Conservation (phyloP, 257 asterid species). For the Thymus mandschuricus region DNA sequence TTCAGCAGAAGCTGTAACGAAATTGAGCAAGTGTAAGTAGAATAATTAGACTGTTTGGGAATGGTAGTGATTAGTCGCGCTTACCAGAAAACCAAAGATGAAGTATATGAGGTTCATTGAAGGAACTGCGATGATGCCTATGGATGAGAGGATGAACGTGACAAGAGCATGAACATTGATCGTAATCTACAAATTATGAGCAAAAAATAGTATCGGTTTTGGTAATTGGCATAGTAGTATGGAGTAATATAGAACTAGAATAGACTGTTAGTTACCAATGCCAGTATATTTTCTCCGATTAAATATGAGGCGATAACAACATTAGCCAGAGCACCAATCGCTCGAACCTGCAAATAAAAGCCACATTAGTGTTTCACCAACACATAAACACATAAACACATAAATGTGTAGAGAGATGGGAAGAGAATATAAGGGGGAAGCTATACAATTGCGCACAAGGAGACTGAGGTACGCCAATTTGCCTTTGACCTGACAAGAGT, state of each 20-base stretch:
- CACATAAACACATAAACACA: constrained; percentile 16
- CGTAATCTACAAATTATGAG: constrained; percentile 59
- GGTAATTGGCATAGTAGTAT: neutral
- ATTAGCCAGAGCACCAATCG: constrained; percentile 79
- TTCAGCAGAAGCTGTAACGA: constrained; percentile 81
- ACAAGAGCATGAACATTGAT: constrained; percentile 80
- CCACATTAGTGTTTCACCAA: constrained; percentile 7
- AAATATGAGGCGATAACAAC: constrained; percentile 80
- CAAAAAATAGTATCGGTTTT: neutral
- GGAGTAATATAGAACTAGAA: neutral
- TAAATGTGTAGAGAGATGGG: constrained; percentile 15
- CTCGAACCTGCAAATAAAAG: constrained; percentile 73
- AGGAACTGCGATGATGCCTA: constrained; percentile 73
- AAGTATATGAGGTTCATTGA: constrained; percentile 74
- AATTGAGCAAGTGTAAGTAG: neutral
- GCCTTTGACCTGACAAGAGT: constrained; percentile 62
- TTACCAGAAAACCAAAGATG: constrained; percentile 82
- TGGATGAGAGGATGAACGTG: constrained; percentile 59
- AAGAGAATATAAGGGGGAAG: constrained; percentile 36
- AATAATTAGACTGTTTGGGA: constrained; percentile 5
- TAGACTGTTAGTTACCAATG: constrained; percentile 55
- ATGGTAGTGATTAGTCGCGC: constrained; percentile 17
- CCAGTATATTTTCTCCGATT: constrained; percentile 90
- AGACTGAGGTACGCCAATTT: constrained; percentile 75
- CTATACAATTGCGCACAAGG: constrained; percentile 73